Conservation (phyloP, 129 eudicot genomes). For the Solidago caesia region DNA sequence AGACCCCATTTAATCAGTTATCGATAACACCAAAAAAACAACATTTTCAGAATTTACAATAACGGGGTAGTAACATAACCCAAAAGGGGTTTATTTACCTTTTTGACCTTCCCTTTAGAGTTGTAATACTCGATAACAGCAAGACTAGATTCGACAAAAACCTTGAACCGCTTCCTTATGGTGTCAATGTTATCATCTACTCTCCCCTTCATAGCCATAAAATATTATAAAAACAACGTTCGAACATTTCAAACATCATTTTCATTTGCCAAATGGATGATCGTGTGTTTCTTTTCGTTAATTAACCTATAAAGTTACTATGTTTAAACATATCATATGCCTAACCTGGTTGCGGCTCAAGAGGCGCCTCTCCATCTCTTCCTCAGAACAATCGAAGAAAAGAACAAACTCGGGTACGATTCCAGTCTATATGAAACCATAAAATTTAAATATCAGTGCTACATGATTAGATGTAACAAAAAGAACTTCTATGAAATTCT, state of each 20-base stretch:
- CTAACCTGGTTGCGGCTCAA: constrained; percentile 86
- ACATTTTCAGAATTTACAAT: background rate
- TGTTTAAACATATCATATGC: constrained; percentile 7
- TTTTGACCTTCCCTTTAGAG: constrained; percentile 75
- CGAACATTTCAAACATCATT: background rate
- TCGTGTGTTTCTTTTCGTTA: background rate
- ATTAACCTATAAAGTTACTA: constrained; percentile 3
- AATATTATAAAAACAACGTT: background rate
- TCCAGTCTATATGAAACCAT: constrained; percentile 62
- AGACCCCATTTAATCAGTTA: constrained; percentile 11
- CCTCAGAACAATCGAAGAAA: constrained; percentile 87
- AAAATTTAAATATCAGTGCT: background rate
- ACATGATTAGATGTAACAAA: background rate
- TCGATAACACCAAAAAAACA: background rate
- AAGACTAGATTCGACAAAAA: constrained; percentile 82
- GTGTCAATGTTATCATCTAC: constrained; percentile 97
- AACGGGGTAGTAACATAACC: background rate
- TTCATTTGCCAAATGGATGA: background rate
- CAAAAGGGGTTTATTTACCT: constrained; percentile 48
- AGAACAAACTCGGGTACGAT: constrained; percentile 84
- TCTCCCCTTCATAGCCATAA: constrained; percentile 57
- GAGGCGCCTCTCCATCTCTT: constrained; percentile 96
- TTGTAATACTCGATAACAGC: constrained; percentile 79
- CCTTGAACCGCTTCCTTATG: constrained; percentile 86
- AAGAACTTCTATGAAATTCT: background rate